Evolutionary conservation across 768 basidiomycete species (phyloP).

Genomic region (Amyloporia xantha): DNA sequence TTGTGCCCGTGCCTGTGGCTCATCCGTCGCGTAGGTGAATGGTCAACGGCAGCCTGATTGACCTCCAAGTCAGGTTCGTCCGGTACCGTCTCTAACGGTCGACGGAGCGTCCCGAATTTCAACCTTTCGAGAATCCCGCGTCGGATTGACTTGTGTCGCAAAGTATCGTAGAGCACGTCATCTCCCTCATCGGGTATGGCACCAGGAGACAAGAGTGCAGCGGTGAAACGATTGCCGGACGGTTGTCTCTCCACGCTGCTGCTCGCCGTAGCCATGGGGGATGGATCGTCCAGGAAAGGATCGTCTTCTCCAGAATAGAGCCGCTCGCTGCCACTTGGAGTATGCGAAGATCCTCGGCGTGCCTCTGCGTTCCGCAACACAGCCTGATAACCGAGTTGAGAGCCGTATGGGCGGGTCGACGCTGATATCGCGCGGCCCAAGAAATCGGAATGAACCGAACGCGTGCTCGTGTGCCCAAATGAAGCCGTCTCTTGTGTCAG

Average conservation of each 20-base stretch:
- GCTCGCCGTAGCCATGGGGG: not conserved
- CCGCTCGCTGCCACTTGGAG: not conserved
- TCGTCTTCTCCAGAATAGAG: conserved; percentile 17
- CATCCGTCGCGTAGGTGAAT: not conserved
- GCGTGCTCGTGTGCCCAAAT: not conserved
- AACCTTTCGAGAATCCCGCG: conserved; percentile 41
- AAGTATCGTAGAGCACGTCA: conserved; percentile 35
- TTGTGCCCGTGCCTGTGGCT: conserved; percentile 6
- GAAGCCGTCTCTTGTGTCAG: not conserved
- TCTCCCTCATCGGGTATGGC: conserved; percentile 20
- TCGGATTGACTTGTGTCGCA: conserved; percentile 46
- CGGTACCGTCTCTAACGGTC: conserved; percentile 9
- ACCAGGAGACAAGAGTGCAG: conserved; percentile 11
- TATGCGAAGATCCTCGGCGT: not conserved
- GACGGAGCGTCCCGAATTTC: conserved; percentile 24
- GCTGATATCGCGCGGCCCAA: conserved; percentile 11
- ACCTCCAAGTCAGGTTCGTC: conserved; percentile 4
- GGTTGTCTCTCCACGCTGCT: not conserved
- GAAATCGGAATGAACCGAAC: conserved; percentile 6
- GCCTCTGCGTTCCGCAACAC: not conserved
- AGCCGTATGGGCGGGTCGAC: not conserved
- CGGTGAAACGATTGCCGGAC: not conserved
- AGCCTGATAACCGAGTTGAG: not conserved
- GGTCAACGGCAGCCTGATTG: not conserved
- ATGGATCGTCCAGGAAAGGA: conserved; percentile 21